Base-by-base conservation (phyloP, 805 yeast species). In the Ogataea chonburiensis region DNA sequence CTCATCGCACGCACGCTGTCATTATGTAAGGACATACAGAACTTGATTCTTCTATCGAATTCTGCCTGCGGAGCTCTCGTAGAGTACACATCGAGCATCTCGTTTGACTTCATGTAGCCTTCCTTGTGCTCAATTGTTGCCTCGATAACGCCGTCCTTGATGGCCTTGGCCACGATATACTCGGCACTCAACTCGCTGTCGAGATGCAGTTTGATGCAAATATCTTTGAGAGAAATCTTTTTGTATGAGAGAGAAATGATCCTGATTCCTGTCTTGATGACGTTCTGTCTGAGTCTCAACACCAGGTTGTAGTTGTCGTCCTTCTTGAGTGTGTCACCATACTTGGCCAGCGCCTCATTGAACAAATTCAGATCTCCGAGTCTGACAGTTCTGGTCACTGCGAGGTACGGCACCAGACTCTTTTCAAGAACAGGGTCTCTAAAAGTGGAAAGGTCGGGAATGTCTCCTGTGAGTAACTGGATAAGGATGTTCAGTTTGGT, bases 101-200 rank as follows among this genome's bases (percentile, higher is more conserved):
- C 98, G 50, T 79, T 81, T 24, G 94, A 82, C 65, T 88, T 89
- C 84, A 93, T 89, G 60, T 68, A 89, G 2, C 97, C 97, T 45
- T 77, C 71, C 56, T 86, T 86, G 64, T 89, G 96, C 59, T 93
- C 86, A 50, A 93, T 84, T 37, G 79, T 76, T 3, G 98, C 98
- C 55, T 93, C 98, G 58, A 93, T 86, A 34, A 93, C 98, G 42
- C 96, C 96, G 60, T 93, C 99, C 55, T 96, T 80, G 41, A 93
- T 91, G 17, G 97, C 93, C 68, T 93, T 91, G 24, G 96, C 86
- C 15, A 93, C 96, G 61, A 93, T 88, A 61, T 91, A 93, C 67
- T 93, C 99, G 1, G 96, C 95, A 52, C 91, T 81, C 56, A 93
- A 89, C 67, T 93, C 99, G 31, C 89, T 81, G 54, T 91, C 98